A percentile compares a stretch with the other conserved stretches of the same genome.
Evolutionary conservation across 1,284 basidiomycete species (phyloP).

Genomic region (Cystobasidium pallidum): DNA sequence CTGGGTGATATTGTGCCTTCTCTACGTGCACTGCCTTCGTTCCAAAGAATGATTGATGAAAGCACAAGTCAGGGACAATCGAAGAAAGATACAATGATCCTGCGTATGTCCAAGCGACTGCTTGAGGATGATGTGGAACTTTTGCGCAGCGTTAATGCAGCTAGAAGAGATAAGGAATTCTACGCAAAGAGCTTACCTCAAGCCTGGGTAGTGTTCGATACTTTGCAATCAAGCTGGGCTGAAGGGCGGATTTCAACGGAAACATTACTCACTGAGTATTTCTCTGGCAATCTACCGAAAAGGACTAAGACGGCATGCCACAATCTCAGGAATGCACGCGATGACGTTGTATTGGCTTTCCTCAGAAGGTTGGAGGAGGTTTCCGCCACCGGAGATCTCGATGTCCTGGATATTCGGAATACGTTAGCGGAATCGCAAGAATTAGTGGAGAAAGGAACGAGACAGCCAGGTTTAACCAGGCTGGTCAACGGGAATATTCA

Average conservation of each 20-base stretch:
- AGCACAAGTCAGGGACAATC: not conserved
- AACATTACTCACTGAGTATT: slow-evolving; percentile 31
- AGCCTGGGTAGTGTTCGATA: slow-evolving; percentile 33
- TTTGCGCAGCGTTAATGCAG: slow-evolving; percentile 8
- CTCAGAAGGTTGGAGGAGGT: not conserved
- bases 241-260: slow-evolving; percentile 15
- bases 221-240: slow-evolving; percentile 24
- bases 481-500: slow-evolving; percentile 40
- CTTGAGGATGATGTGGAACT: slow-evolving; percentile 16
- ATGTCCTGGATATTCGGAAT: not conserved
- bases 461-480: slow-evolving; percentile 21
- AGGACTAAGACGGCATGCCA: slow-evolving; percentile 10
- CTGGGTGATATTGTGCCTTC: slow-evolving; percentile 1
- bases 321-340: slow-evolving; percentile 31
- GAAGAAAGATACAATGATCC: slow-evolving; percentile 1
- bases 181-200: slow-evolving; percentile 19
- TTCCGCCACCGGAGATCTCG: not conserved
- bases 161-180: slow-evolving; percentile 13
- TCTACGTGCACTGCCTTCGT: slow-evolving; percentile 8
- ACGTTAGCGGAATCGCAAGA: slow-evolving; percentile 18
- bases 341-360: slow-evolving; percentile 19
- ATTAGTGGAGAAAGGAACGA: slow-evolving; percentile 17
- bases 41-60: slow-evolving; percentile 24
- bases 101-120: not conserved
- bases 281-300: slow-evolving; percentile 24